These are phyloP conservation scores for Epichloe brachyelytri DNA, from an alignment of 2,329 filamentous ascomycete species.

Conservation along the genomic window DNA sequence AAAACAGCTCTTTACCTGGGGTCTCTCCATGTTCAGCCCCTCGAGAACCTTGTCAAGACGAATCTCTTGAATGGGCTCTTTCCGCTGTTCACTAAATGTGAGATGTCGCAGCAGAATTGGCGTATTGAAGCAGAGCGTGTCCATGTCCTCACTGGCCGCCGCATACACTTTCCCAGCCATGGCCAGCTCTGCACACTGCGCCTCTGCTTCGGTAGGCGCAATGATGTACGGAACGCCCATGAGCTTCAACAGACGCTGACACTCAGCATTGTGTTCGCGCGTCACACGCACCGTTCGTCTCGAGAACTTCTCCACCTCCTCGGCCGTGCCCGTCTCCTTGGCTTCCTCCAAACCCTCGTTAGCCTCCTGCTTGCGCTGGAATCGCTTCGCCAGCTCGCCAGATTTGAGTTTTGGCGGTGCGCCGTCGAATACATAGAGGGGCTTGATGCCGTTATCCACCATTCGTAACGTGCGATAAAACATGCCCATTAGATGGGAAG, in stretches of 20 bases:
- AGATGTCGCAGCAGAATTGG: conserved; percentile 85
- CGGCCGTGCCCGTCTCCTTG: conserved; percentile 88
- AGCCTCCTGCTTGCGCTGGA: conserved; percentile 88
- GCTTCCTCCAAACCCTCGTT: conserved; percentile 85
- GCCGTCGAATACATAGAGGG: conserved; percentile 94
- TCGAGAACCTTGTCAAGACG: conserved; percentile 76
- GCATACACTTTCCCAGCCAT: conserved; percentile 91
- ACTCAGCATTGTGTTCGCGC: conserved; percentile 92
- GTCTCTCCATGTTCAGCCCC: conserved; percentile 75
- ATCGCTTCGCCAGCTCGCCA: conserved; percentile 89
- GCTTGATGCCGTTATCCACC: conserved; percentile 97
- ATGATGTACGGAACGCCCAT: conserved; percentile 96
- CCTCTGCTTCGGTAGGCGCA: conserved; percentile 92
- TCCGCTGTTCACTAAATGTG: conserved; percentile 93
- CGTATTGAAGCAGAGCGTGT: conserved; percentile 88
- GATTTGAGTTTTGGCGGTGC: conserved; percentile 96
- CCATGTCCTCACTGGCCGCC: conserved; percentile 96
- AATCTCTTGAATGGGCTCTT: conserved; percentile 96
- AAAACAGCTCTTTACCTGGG: conserved; percentile 45
- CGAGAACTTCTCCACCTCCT: conserved; percentile 98
- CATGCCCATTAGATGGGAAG: conserved; percentile 97
- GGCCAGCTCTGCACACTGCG: conserved; percentile 85
- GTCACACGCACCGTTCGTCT: conserved; percentile 86
- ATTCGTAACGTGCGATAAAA: conserved; percentile 98
- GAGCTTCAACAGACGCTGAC: conserved; percentile 75